Conservation (phyloP, 306 rosid genomes). For the Sesbania bispinosa region DNA sequence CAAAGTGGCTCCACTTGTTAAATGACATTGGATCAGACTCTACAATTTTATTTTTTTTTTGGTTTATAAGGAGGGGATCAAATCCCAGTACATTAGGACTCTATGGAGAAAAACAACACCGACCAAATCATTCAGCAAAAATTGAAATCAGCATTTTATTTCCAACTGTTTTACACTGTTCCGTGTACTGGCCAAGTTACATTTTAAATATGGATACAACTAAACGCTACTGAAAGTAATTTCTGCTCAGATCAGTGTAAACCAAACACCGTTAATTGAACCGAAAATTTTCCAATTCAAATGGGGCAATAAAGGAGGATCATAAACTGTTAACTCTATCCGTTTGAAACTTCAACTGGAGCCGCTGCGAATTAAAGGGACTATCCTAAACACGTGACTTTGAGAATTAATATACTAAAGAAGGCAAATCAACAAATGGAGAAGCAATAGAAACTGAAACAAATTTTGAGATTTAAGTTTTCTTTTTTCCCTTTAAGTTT, state of each 20-base stretch:
- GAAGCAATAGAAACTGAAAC: not conserved
- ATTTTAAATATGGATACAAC: not conserved
- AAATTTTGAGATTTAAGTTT: not conserved
- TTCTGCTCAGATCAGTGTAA: too few relatives aligned
- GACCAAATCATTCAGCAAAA: too few relatives aligned
- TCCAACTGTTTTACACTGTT: too few relatives aligned
- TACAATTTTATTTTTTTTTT: too few relatives aligned
- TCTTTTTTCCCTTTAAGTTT: slow-evolving; percentile 24
- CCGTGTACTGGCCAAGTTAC: not conserved
- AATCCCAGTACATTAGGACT: too few relatives aligned
- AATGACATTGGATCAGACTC: too few relatives aligned
- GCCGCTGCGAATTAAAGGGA: not conserved
- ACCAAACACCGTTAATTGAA: too few relatives aligned
- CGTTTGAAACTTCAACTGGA: slow-evolving; percentile 16
- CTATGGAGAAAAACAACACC: too few relatives aligned
- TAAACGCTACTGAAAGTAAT: too few relatives aligned
- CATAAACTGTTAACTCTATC: not conserved
- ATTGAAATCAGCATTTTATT: not conserved
- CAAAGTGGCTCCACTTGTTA: too few relatives aligned
- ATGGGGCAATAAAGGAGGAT: not conserved
- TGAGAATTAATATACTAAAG: not conserved
- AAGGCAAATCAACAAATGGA: not conserved
- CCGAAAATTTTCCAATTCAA: not conserved
- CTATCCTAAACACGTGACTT: not conserved
- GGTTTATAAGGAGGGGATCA: too few relatives aligned